Evolutionary conservation across 352 stramenopile genomes (phyloP), one percentile per base, ranked within the genome.

Genomic region (Phytopythium sindhum): DNA sequence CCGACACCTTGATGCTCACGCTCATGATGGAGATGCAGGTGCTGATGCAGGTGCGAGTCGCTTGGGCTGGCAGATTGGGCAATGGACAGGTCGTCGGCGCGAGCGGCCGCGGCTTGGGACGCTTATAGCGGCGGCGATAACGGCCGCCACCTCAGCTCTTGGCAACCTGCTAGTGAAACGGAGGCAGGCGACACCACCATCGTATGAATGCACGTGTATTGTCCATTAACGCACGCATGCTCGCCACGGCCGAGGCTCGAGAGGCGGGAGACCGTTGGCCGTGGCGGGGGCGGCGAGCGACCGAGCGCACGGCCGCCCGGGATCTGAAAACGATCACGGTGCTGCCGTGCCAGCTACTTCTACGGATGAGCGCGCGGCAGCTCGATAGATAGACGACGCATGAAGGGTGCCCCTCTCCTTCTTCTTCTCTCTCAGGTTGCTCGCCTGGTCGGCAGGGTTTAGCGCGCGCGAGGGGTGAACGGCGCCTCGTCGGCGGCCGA

Each of bases 1-100:
- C 74, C 64, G 84, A 96, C 17, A 96, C 89, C 70, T 96, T 96
- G 77, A 97, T 97, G 69, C 81, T 93, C 64, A 97, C 86, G 54
- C 84, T 94, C 81, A 96, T 94, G 42, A 29, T 39, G 4, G 2
- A n/a, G n/a, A n/a, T n/a, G n/a, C n/a, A n/a, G n/a, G n/a, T n/a
- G n/a, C n/a, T n/a, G 41, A 15, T 14, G n/a, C 12, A 39, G 14
- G 21, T 9, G 5, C 17, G 26, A 55, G 31, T 4, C 31, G 33
- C 33, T 39, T 39, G 33, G 33, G 21, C 24, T 15, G 2, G 24
- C 2, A n/a, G 21, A 31, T 29, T 9, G 26, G 50, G 12, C 24
- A 56, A 37, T 56, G 50, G 31, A 4, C 50, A 23, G 50, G 0
- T 21, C 41, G n/a, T 10, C 45, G 45, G n/a, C 3, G n/a, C 24